phyloP scores from a whole-genome alignment of 1,284 basidiomycete genomes.

The Ustilago hordei region DNA sequence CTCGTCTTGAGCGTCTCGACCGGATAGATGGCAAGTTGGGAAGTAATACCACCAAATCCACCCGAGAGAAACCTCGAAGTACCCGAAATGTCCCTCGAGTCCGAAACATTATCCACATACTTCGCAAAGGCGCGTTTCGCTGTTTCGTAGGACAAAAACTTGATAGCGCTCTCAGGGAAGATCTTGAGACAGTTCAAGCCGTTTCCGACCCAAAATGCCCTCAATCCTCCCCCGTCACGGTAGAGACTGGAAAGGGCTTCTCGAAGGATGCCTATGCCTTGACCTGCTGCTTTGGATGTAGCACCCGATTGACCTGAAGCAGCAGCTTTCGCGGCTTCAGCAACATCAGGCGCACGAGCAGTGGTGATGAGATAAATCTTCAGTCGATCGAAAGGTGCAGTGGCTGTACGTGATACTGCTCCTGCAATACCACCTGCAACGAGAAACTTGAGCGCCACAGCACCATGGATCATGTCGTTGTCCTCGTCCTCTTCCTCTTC shows the following conservation, averaged over 20 bases:
- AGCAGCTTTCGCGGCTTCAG: constrained; percentile 30
- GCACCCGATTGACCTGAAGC: constrained; percentile 1
- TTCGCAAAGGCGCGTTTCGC: constrained; percentile 94
- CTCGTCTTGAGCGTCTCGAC: constrained; percentile 69
- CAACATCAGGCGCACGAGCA: constrained; percentile 62
- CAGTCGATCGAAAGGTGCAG: constrained; percentile 95
- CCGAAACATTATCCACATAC: constrained; percentile 90
- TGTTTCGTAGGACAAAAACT: constrained; percentile 95
- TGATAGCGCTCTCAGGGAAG: constrained; percentile 88
- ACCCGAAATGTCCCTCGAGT: constrained; percentile 89
- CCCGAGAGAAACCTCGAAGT: constrained; percentile 93
- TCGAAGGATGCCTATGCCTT: constrained; percentile 75
- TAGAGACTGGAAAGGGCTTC: constrained; percentile 84
- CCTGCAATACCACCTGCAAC: constrained; percentile 94
- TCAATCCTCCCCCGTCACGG: constrained; percentile 79
- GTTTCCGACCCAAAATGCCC: constrained; percentile 88
- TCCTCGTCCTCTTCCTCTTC: constrained; percentile 75
- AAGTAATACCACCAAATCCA: constrained; percentile 92
- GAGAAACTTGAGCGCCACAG: constrained; percentile 86
- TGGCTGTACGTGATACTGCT: constrained; percentile 94
- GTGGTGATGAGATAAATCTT: constrained; percentile 96
- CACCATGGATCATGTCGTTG: constrained; percentile 75
- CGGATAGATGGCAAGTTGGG: constrained; percentile 78
- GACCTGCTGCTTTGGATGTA: constrained; percentile 43
- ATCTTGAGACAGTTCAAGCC: constrained; percentile 84